Evolutionary conservation across 345 rosid genomes (phyloP), one percentile per base, ranked within the genome.

Genomic region (Streptanthus diversifolius): DNA sequence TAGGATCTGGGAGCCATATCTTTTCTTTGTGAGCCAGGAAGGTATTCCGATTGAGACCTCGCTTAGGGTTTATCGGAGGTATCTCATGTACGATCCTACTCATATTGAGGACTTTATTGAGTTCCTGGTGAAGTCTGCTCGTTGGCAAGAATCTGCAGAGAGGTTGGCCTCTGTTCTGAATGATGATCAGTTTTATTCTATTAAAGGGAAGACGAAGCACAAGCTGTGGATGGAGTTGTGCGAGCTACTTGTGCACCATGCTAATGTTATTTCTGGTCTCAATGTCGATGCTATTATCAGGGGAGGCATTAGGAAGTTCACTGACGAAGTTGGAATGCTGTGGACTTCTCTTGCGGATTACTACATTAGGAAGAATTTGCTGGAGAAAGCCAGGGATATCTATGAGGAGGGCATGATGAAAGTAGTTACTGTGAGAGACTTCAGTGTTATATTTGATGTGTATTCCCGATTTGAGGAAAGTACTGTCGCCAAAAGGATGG

Each of bases 311-410:
- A 85, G 93, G 82, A 95, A 88, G 85, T 91, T 88, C 67, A 90
- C 96, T 0, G 89, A 95, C 63, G 99, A 95, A 82, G 98, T 91
- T 13, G 97, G 99, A 17, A 84, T 88, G 83, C 64, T 91, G 66
- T 95, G 98, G 98, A 95, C 99, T 3, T 91, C 98, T 0, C 91
- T 91, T 44, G 95, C 99, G 3, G 99, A 95, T 83, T 95, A 91
- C 73, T 95, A 91, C 49, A 95, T 95, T 19, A 75, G 97, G 85
- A 90, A 97, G 78, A 77, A 81, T 6, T 79, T 91, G 80, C 84
- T 85, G 18, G 98, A 95, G 88, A 95, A 95, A 81, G 93, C 98
- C 0, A 84, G 96, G 79, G 99, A 95, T 82, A 60, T 91, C 10
- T 88, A 88, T 79, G 99, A 91, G 84, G 98, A 95, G 79, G 99